Base-by-base conservation (phyloP, 2,329 filamentous ascomycete species). In the Taxawa tesnikishii region DNA sequence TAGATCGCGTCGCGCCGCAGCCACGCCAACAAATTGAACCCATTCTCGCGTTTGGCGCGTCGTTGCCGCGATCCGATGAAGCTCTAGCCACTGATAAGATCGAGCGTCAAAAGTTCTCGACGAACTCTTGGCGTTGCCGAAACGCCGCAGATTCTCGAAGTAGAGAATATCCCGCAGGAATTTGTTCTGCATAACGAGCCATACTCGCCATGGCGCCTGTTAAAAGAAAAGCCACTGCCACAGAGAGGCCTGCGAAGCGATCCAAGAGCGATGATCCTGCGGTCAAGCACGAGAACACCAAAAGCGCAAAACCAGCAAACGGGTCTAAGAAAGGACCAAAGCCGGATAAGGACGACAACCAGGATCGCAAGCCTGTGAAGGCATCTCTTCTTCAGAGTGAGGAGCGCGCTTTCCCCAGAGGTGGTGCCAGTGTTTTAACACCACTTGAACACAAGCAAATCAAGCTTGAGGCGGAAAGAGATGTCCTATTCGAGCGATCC, bases 391-490 rank as follows among this genome's bases (percentile, higher is more conserved):
- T 75, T 45, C 64, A 64, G 54, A 79, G 90, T 43, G 90, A 96
- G 43, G 90, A 94, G 52, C 77, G 78, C 19, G 68, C 88, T 27
- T 98, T 98, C 49, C 88, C 90, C 44, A 75, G 90, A 67, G 90
- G 90, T 34, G 92, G 90, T 26, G 88, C 76, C 32, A 92, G 83
- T 51, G 69, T 94, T 32, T 63, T 98, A 52, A 94, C 90, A 2
- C 87, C 90, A 13, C 65, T 98, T 31, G 90, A 98, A 56, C 82
- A 92, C 53, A 94, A 94, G 62, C 84, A 96, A 58, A 96, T 98
- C 41, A 80, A 90, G 48, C 79, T 92, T 37, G 81, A 96, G 58
- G 90, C 90, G 28, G 90, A 82, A 51, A 78, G 80, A 46, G 90
- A 98, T 64, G 90, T 87, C 25, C 64, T 92, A 24, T 90, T 88